Conservation (phyloP, 2,329 filamentous ascomycete genomes). For the Fusarium sp. region DNA sequence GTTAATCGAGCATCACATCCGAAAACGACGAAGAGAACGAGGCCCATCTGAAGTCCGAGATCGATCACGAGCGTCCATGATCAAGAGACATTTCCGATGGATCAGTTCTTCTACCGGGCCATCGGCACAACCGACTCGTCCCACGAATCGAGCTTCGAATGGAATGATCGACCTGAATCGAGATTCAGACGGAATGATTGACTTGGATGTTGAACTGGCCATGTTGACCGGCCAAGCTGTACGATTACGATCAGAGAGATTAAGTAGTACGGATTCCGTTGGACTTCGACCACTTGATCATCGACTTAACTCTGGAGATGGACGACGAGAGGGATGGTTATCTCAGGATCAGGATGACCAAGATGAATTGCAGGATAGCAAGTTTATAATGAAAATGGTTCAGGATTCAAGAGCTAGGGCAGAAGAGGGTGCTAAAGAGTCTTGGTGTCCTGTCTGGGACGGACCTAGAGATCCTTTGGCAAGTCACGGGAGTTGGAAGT, state of each 20-base stretch:
- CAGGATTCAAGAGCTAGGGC: slow-evolving; percentile 27
- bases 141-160: background rate
- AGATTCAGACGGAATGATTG: slow-evolving; percentile 17
- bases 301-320: slow-evolving; percentile 31
- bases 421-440: slow-evolving; percentile 34
- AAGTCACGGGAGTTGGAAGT: slow-evolving; percentile 31
- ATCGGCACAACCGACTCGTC: slow-evolving; percentile 1
- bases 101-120: slow-evolving; percentile 24
- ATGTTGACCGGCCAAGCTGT: slow-evolving; percentile 38
- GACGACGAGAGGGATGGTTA: slow-evolving; percentile 34
- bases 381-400: slow-evolving; percentile 40
- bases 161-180: slow-evolving; percentile 30
- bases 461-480: slow-evolving; percentile 34
- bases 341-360: background rate
- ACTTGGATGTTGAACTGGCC: slow-evolving; percentile 38
- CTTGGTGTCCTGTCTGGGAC: slow-evolving; percentile 42
- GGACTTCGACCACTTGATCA: slow-evolving; percentile 18
- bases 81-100: slow-evolving; percentile 31
- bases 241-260: background rate
- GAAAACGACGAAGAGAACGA: slow-evolving; percentile 17
- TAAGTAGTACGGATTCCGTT: slow-evolving; percentile 4
- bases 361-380: slow-evolving; percentile 7
- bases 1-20: slow-evolving; percentile 28
- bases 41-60: slow-evolving; percentile 1
- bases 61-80: background rate